Base-by-base conservation (phyloP, 441 rosid species). In the Euphorbia celastroides region DNA sequence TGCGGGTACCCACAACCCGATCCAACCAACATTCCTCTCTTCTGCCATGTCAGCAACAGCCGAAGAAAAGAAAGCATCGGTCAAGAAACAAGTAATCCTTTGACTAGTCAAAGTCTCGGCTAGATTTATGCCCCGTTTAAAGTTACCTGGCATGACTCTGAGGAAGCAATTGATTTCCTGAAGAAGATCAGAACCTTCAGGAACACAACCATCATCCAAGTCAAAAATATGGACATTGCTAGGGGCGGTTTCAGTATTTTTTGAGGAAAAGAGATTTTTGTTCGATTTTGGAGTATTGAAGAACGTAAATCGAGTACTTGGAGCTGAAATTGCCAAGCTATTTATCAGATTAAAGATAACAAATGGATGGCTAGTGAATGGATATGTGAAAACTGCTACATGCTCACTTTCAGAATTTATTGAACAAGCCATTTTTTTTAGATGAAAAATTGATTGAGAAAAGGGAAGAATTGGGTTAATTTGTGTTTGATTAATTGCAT, bases 1-100 rank as follows among this genome's bases (percentile, higher is more conserved):
- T 0, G 65, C 28, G 2, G 25, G 25, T 0, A 59, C 50, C 57
- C 57, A 68, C 16, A 68, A 20, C 14, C 50, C 28, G 16, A 58
- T 34, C 71, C 71, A 68, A 17, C 31, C 46, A 46, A 68, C 38
- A 6, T 34, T 48, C 22, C 51, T 27, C 0, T 26, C 51, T 22
- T 20, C n/a, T 8, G 57, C 30, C 36, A 8, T 23, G 7, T 23
- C 2, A 7, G 27, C 5, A 7, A 12, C 4, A 34, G 20, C 46
- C 2, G 5, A 7, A 34, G 27, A 60, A 25, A 60, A 38, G 0
- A 12, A 31, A 54, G 36, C 61, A 25, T 66, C 69, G 2, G 62
- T 17, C 13, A 66, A 34, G 14, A 66, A 17, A 16, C 16, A 66
- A 8, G 62, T 51, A 17, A 66, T 38, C 10, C 23, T 32, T 48